Evolutionary conservation across 2,329 filamentous ascomycete genomes (phyloP).

Genomic region (Chaetomiaceae sp.): DNA sequence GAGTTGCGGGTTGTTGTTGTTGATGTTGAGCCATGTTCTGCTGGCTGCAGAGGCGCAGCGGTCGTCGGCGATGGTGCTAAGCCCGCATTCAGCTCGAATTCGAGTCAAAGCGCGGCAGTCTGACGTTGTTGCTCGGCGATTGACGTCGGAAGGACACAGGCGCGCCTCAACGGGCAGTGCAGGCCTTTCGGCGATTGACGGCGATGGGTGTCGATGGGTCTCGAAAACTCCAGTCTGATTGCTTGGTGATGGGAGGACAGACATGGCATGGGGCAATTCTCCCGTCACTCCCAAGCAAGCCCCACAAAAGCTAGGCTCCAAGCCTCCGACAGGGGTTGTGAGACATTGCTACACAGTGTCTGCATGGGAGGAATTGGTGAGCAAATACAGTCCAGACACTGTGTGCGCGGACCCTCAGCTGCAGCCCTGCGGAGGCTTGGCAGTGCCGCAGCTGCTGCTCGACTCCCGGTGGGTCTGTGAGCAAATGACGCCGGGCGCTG

Average conservation of each 20-base stretch:
- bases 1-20: conserved; percentile 19
- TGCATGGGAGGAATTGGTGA: too few species aligned
- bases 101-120: too few species aligned
- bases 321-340: conserved; percentile 2
- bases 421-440: too few species aligned
- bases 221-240: not conserved
- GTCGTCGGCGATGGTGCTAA: not conserved
- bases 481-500: too few species aligned
- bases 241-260: not conserved
- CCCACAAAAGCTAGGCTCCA: not conserved
- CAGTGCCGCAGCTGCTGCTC: too few species aligned
- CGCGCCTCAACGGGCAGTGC: too few species aligned
- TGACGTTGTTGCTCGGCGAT: too few species aligned
- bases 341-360: too few species aligned
- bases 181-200: not conserved
- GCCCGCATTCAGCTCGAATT: conserved; percentile 6
- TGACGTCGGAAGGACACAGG: too few species aligned
- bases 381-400: not conserved
- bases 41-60: not conserved
- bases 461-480: too few species aligned
- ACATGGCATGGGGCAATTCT: not conserved
- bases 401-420: too few species aligned
- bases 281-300: not conserved
- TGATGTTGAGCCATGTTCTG: conserved; percentile 24
- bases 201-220: too few species aligned